These are phyloP conservation scores for Aspergillus ochraceus DNA, from an alignment of 2,329 filamentous ascomycete genomes.

Conservation along the genomic window DNA sequence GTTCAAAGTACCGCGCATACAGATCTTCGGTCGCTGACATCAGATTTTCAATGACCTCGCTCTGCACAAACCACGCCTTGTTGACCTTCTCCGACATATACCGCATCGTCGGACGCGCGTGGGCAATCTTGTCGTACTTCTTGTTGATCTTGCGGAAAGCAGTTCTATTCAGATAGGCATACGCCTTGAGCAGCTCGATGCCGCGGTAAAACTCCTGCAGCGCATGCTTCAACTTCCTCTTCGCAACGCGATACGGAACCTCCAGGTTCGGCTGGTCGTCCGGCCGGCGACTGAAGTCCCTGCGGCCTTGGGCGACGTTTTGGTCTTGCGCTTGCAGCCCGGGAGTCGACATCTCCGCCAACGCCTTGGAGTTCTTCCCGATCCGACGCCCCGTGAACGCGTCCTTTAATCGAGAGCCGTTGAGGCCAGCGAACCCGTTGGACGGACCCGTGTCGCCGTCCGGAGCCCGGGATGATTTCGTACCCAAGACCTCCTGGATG, in stretches of 20 bases:
- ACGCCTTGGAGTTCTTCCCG: conserved; percentile 57
- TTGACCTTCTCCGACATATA: conserved; percentile 93
- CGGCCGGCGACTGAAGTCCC: conserved; percentile 52
- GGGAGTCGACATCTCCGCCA: conserved; percentile 45
- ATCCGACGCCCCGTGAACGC: conserved; percentile 49
- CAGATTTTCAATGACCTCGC: conserved; percentile 77
- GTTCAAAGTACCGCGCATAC: conserved; percentile 92
- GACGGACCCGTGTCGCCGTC: conserved; percentile 19
- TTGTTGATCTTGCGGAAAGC: conserved; percentile 98
- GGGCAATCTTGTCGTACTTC: conserved; percentile 91
- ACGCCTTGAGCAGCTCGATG: conserved; percentile 88
- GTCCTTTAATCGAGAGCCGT: conserved; percentile 35
- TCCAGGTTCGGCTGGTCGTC: conserved; percentile 49
- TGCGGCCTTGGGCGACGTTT: conserved; percentile 31
- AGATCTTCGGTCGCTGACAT: conserved; percentile 83
- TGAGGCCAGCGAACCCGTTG: conserved; percentile 25
- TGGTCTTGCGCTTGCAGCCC: conserved; percentile 32
- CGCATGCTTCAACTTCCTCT: conserved; percentile 86
- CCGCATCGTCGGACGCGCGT: conserved; percentile 71
- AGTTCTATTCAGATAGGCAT: conserved; percentile 83
- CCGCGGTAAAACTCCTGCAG: conserved; percentile 91
- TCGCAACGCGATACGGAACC: conserved; percentile 83
- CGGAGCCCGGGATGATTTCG: conserved; percentile 32
- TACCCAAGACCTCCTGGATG: conserved; percentile 66
- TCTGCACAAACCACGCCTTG: conserved; percentile 86